Evolutionary conservation across 73 alveolate species (phyloP).

Genomic region (Tetrahymena elliotti): DNA sequence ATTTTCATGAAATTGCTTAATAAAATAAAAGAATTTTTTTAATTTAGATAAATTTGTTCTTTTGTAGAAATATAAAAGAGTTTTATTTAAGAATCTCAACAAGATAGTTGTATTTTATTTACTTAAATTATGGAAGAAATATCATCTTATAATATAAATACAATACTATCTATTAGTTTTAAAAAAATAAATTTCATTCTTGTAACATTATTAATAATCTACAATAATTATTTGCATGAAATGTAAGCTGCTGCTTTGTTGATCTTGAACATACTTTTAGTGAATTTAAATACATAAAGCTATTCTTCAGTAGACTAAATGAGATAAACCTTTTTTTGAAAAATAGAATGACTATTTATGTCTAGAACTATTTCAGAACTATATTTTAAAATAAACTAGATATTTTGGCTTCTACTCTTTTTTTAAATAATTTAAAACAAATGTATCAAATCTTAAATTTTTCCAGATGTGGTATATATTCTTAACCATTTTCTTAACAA

Average conservation of each 20-base stretch:
- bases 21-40: neutral
- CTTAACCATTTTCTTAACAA: too few species aligned
- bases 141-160: too few species aligned
- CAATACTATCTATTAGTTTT: neutral
- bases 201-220: neutral
- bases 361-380: neutral
- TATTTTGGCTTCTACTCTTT: neutral
- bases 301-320: neutral
- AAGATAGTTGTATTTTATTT: neutral
- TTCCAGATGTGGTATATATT: too few species aligned
- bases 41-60: neutral
- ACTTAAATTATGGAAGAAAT: neutral
- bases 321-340: neutral
- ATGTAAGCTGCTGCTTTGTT: neutral
- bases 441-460: too few species aligned
- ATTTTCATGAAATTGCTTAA: neutral
- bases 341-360: neutral
- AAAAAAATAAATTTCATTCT: too few species aligned
- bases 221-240: neutral
- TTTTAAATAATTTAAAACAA: too few species aligned
- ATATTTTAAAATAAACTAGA: neutral
- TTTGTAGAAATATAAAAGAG: too few species aligned
- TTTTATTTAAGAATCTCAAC: neutral
- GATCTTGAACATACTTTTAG: too few species aligned
- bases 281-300: neutral